A percentile compares a stretch with the other conserved stretches of the same genome.
Evolutionary conservation across 208 protist genomes (phyloP).

Genomic region (Trypanosoma rangeli): DNA sequence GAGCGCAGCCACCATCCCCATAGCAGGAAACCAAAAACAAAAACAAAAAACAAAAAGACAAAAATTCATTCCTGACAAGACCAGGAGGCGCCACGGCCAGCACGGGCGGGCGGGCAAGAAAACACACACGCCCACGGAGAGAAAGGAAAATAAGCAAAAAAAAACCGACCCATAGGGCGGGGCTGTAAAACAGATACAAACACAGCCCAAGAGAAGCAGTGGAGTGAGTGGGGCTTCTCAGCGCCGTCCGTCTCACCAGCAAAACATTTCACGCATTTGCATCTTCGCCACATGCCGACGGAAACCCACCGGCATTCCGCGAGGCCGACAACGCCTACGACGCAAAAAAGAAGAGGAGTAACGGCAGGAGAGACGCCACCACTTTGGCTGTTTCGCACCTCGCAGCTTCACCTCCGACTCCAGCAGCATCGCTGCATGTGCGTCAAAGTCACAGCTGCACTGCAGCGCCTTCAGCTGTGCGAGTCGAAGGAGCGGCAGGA

Average conservation of each 20-base stretch:
- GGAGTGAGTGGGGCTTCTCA: not conserved
- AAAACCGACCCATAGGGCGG: too few relatives aligned
- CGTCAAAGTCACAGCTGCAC: conserved; percentile 1
- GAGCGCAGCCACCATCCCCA: not conserved
- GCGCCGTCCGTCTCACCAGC: conserved; percentile 11
- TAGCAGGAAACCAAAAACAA: conserved; percentile 1
- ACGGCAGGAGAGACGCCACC: not conserved
- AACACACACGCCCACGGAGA: not conserved
- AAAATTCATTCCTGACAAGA: not conserved
- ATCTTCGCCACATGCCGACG: conserved; percentile 5
- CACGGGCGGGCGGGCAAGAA: too few relatives aligned
- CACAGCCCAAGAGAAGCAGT: not conserved
- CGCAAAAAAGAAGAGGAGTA: not conserved
- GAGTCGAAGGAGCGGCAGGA: conserved; percentile 15
- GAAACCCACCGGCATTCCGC: conserved; percentile 15
- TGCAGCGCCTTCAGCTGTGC: conserved; percentile 22
- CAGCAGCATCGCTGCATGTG: conserved; percentile 18
- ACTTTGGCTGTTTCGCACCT: not conserved
- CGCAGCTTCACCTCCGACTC: not conserved
- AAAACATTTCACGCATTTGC: conserved; percentile 15
- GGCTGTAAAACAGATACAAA: too few relatives aligned
- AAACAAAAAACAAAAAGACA: conserved; percentile 5
- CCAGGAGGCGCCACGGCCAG: not conserved
- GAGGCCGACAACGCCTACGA: not conserved
- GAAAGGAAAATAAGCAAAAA: not conserved